phyloP scores from a whole-genome alignment of 352 stramenopile species.

The Phytopythium mirpurense region DNA sequence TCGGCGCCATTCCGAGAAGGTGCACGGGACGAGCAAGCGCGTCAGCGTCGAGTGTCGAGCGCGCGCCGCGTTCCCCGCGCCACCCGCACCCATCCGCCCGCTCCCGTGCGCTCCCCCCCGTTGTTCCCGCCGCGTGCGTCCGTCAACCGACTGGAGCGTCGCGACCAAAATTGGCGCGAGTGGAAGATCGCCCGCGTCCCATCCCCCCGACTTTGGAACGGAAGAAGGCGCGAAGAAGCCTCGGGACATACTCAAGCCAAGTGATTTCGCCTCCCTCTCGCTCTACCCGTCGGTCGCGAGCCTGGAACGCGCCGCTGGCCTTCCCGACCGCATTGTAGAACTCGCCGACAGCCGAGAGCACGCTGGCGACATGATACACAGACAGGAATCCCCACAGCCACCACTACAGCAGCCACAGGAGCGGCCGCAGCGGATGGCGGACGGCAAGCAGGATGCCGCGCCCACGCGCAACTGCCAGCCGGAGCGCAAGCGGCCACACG shows the following conservation, averaged over 20 bases:
- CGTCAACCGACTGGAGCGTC: neutral
- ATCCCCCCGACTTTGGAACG: conserved; percentile 3
- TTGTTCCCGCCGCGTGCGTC: too few species aligned
- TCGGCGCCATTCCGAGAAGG: conserved; percentile 1
- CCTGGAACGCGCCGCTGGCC: neutral
- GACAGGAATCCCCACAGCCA: too few species aligned
- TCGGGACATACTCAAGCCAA: neutral
- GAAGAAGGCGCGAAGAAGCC: conserved; percentile 1
- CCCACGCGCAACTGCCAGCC: conserved; percentile 21
- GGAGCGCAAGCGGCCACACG: conserved; percentile 19
- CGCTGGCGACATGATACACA: too few species aligned
- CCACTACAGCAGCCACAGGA: too few species aligned
- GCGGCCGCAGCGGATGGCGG: too few species aligned
- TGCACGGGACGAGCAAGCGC: neutral
- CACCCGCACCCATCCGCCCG: too few species aligned
- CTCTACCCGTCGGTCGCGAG: neutral
- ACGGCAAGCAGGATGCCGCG: too few species aligned
- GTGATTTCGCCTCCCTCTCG: neutral
- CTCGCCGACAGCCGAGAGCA: too few species aligned
- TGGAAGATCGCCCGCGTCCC: neutral
- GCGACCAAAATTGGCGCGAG: conserved; percentile 1
- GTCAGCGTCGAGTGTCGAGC: neutral
- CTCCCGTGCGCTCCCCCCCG: too few species aligned
- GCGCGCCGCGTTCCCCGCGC: neutral
- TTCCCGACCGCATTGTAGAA: conserved; percentile 4